These are phyloP conservation scores for Gonapodya sp. DNA, from an alignment of 192 early-diverging fungal genomes.

Conservation along the genomic window DNA sequence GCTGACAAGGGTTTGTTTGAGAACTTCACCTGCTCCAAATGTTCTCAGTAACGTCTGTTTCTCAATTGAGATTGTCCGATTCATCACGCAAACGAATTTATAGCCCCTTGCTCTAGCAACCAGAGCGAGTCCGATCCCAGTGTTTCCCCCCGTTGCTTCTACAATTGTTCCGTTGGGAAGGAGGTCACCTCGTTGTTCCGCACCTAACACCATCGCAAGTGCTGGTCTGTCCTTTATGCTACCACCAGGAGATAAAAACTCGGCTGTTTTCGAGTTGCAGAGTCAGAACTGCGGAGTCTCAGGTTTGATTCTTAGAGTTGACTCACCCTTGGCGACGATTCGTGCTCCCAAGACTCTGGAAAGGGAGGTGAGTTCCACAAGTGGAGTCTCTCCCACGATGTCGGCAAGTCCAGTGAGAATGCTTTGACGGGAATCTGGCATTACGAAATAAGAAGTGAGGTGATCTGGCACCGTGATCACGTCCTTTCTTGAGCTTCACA, in stretches of 20 bases:
- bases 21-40: neutral
- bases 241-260: conserved; percentile 28
- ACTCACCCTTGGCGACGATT: neutral
- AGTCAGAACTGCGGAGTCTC: neutral
- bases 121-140: conserved; percentile 92
- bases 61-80: neutral
- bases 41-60: neutral
- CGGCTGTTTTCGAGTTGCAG: conserved; percentile 56
- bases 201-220: conserved; percentile 85
- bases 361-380: neutral
- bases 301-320: neutral
- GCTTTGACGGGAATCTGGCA: no score
- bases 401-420: conserved; percentile 5
- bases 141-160: conserved; percentile 53
- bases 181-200: conserved; percentile 68
- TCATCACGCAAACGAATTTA: conserved; percentile 60
- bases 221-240: conserved; percentile 97
- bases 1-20: no score
- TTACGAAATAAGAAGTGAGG: no score
- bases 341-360: neutral
- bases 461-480: no score
- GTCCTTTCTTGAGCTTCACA: no score
- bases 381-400: neutral
- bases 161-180: conserved; percentile 69
- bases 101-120: conserved; percentile 89